Evolutionary conservation across 2,329 filamentous ascomycete genomes (phyloP), one percentile per base, ranked within the genome.

Genomic region (Colletotrichum godetiae): DNA sequence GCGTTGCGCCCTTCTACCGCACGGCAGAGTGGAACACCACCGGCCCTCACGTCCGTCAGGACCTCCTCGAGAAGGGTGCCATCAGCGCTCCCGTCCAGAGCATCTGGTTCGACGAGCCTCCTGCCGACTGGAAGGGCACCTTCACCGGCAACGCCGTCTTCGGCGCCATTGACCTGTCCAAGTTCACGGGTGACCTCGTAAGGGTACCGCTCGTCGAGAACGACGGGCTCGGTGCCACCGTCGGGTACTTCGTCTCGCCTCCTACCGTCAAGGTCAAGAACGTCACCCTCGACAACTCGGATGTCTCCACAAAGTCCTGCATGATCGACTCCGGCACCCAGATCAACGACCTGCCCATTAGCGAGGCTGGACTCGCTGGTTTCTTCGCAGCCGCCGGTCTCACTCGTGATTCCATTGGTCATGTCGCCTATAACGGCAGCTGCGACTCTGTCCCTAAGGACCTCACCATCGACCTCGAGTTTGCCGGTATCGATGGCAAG

Each of bases 61-160:
- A 68, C 24, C 64, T 72, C 27, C 68, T 72, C 57, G 57, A 72
- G 33, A 67, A 29, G 24, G 68, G 68, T 4, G 11, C 22, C 35
- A 68, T 72, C 57, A 72, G 57, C 63, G 68, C 68, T 6, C 68
- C 68, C n/a, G 57, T 72, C 35, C 68, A 67, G 63, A 72, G 63
- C 68, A 67, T 72, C 27, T 72, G 68, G 68, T 72, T 72, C 35
- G 68, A 72, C 49, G 68, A 67, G 63, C 57, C 68, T 6, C 68
- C 68, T 29, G 63, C 27, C 3, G 46, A 62, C 1, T 72, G 68
- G 68, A 55, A 72, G 35, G 63, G 63, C 57, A 72, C 68, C 35
- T 68, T 72, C 49, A 72, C 68, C 35, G 63, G 63, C 13, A 72
- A 68, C 49, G 68, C 68, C 19, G 33, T 72, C 35, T 68, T 72